These are phyloP conservation scores for Trichothecium roseum DNA, from an alignment of 2,329 filamentous ascomycete species.

Conservation along the genomic window DNA sequence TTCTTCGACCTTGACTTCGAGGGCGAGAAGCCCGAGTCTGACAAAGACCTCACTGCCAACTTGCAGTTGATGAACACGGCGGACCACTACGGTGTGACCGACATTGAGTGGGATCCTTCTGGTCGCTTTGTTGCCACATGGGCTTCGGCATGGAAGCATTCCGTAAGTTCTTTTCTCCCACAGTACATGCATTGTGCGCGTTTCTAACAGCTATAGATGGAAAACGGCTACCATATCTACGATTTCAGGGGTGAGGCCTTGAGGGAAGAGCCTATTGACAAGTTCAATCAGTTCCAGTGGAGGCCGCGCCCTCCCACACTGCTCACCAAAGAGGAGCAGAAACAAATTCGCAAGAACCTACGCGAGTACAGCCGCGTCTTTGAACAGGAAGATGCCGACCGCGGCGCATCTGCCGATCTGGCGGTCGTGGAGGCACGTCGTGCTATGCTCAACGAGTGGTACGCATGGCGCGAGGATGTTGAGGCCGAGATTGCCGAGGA, in stretches of 20 bases:
- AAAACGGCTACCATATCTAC: constrained; percentile 98
- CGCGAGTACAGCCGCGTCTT: constrained; percentile 93
- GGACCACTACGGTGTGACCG: constrained; percentile 96
- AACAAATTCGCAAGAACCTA: constrained; percentile 94
- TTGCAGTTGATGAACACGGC: constrained; percentile 86
- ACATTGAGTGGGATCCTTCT: constrained; percentile 96
- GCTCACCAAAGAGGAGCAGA: constrained; percentile 93
- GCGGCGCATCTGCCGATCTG: constrained; percentile 86
- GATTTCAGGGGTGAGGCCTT: constrained; percentile 87
- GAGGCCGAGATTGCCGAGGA: constrained; percentile 65
- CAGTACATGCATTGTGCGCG: neutral
- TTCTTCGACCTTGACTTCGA: constrained; percentile 98
- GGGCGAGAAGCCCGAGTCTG: constrained; percentile 84
- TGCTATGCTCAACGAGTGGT: constrained; percentile 77
- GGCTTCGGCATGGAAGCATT: constrained; percentile 91
- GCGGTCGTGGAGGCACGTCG: constrained; percentile 86
- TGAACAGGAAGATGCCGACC: constrained; percentile 89
- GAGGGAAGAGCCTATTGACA: constrained; percentile 84
- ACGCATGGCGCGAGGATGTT: constrained; percentile 67
- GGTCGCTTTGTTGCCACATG: constrained; percentile 90
- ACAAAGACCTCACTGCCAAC: constrained; percentile 92
- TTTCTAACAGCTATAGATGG: constrained; percentile 55
- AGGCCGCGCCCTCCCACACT: constrained; percentile 85
- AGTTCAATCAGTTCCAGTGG: constrained; percentile 98
- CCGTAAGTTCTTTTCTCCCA: constrained; percentile 47